Conservation (phyloP, 495 filamentous ascomycete species). For the Podospora pseudopauciseta region DNA sequence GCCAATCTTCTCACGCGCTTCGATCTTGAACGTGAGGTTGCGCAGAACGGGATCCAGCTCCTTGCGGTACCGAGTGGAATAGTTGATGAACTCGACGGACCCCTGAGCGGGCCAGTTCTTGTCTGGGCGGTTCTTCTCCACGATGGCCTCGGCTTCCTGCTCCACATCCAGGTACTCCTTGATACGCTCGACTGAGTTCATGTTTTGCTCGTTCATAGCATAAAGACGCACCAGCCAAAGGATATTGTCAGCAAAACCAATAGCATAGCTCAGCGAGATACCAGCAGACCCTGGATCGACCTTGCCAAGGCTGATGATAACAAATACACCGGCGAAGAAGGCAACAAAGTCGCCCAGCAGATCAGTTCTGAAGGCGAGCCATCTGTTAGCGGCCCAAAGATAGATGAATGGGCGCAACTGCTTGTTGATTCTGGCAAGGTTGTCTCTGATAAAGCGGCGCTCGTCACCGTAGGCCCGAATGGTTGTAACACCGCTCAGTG, state of each 20-base stretch:
- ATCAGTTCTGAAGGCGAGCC: slow-evolving; percentile 92
- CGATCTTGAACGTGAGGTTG: slow-evolving; percentile 79
- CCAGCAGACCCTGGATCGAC: slow-evolving; percentile 94
- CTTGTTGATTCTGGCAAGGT: slow-evolving; percentile 80
- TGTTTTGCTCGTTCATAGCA: slow-evolving; percentile 93
- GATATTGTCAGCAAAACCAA: slow-evolving; percentile 95
- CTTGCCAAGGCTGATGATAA: slow-evolving; percentile 75
- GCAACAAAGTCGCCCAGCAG: slow-evolving; percentile 85
- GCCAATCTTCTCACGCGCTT: slow-evolving; percentile 86
- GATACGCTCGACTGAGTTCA: slow-evolving; percentile 99
- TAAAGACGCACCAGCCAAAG: slow-evolving; percentile 97
- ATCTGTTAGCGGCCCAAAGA: slow-evolving; percentile 95
- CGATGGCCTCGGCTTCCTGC: slow-evolving; percentile 78
- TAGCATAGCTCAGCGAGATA: slow-evolving; percentile 94
- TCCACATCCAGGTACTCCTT: slow-evolving; percentile 96
- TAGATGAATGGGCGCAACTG: slow-evolving; percentile 94
- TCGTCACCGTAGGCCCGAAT: slow-evolving; percentile 97
- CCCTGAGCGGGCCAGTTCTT: slow-evolving; percentile 83
- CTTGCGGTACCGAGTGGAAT: slow-evolving; percentile 81
- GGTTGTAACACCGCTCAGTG: slow-evolving; percentile 90
- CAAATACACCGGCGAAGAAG: slow-evolving; percentile 91
- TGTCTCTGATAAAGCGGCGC: slow-evolving; percentile 88
- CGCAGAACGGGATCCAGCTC: slow-evolving; percentile 85
- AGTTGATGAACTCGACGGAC: slow-evolving; percentile 79
- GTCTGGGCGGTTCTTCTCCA: slow-evolving; percentile 73